Evolutionary conservation across 1,284 basidiomycete species (phyloP).

Genomic region (Trametes polyzona): DNA sequence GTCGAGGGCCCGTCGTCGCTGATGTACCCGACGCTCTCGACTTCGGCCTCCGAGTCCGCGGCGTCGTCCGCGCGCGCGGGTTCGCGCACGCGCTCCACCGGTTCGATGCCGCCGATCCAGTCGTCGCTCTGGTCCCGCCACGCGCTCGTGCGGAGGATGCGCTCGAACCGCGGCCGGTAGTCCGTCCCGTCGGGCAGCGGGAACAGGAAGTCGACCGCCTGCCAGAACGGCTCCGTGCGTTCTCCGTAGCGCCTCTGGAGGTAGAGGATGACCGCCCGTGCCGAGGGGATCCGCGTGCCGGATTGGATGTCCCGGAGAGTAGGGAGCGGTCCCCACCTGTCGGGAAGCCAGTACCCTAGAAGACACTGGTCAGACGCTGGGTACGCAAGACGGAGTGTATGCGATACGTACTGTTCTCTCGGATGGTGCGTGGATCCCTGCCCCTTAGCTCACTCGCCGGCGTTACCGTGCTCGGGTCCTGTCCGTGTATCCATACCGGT

Average conservation of each 20-base stretch:
- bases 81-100: constrained; percentile 8
- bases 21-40: constrained; percentile 12
- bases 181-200: constrained; percentile 1
- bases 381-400: not conserved
- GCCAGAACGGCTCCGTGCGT: constrained; percentile 1
- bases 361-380: not conserved
- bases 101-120: constrained; percentile 21
- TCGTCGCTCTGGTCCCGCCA: constrained; percentile 18
- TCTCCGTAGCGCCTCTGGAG: not conserved
- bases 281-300: not conserved
- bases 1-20: constrained; percentile 1
- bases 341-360: constrained; percentile 1
- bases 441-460: constrained; percentile 5
- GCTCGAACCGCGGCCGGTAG: constrained; percentile 3
- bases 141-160: constrained; percentile 7
- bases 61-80: constrained; percentile 19
- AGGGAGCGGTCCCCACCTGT: constrained; percentile 4
- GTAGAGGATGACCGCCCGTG: not conserved
- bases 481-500: constrained; percentile 2
- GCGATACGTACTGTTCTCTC: constrained; percentile 2
- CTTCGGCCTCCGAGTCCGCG: constrained; percentile 13
- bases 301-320: not conserved
- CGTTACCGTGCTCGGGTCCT: not conserved
- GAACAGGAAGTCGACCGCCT: constrained; percentile 7
- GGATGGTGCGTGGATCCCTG: not conserved